Evolutionary conservation across 2,329 filamentous ascomycete species (phyloP).

Genomic region (Penicillium sp.): DNA sequence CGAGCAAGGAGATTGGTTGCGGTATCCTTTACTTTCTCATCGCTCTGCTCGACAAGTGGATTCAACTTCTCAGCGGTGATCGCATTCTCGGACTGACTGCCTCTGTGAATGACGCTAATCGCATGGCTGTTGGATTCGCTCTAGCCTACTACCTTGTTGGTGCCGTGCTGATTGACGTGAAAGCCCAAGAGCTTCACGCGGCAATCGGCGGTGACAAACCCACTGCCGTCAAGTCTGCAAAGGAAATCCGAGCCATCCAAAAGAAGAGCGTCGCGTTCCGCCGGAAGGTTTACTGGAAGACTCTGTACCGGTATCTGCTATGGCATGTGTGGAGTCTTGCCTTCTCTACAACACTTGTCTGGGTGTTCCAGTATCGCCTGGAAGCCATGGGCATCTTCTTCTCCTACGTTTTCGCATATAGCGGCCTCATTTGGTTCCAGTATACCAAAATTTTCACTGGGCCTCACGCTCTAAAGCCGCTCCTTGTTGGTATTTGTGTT

Average conservation of each 20-base stretch:
- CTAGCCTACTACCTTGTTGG: constrained; percentile 54
- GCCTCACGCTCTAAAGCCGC: constrained; percentile 43
- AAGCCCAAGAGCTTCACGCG: constrained; percentile 47
- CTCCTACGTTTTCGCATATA: constrained; percentile 46
- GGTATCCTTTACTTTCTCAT: constrained; percentile 51
- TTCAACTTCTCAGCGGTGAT: constrained; percentile 44
- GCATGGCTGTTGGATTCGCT: constrained; percentile 50
- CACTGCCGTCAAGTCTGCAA: constrained; percentile 36
- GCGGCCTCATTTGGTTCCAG: constrained; percentile 50
- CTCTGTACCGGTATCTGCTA: constrained; percentile 45
- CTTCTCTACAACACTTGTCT: constrained; percentile 47
- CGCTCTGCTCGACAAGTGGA: constrained; percentile 53
- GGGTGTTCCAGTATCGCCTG: constrained; percentile 43
- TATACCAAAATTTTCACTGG: constrained; percentile 51
- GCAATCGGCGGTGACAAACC: constrained; percentile 40
- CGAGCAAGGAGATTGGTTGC: constrained; percentile 50
- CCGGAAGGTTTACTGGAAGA: constrained; percentile 48
- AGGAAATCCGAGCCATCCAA: constrained; percentile 41
- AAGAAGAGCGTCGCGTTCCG: constrained; percentile 43
- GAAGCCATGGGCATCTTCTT: constrained; percentile 47
- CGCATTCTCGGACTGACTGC: constrained; percentile 37
- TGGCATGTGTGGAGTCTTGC: constrained; percentile 50
- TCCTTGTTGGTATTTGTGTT: constrained; percentile 42
- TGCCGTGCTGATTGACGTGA: constrained; percentile 52
- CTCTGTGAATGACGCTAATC: constrained; percentile 32